Evolutionary conservation across 805 yeast genomes (phyloP), one percentile per base, ranked within the genome.

Genomic region (Candida namnaoensis): DNA sequence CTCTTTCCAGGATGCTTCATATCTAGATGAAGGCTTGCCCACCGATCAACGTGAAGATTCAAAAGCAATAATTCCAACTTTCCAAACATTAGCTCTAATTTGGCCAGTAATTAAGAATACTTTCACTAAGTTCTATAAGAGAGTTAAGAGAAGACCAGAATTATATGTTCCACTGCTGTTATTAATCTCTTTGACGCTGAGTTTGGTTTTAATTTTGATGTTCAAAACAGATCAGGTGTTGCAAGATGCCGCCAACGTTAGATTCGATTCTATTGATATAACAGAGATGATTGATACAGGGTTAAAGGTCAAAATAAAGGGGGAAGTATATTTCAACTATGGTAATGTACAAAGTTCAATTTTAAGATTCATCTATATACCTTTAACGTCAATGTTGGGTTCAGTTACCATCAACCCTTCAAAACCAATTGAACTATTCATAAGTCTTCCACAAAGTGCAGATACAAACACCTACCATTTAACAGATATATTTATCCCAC

Each of bases 271-370:
- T 2, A 5, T 48, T 19, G 41, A 47, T 7, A 19, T 52, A 7
- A 34, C 28, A 5, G 44, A 43, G 1, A 27, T 48, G 11, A 45
- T 49, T 2, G 45, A 44, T 3, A n/a, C 37, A 5, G 58, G 58
- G 1, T 13, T 51, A n/a, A 37, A 30, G 6, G 38, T 46, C 7
- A 34, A 23, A 23, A 38, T 49, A 7, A 34, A 43, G 5, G 45
- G 44, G 4, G 28, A 45, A 1, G 25, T 52, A 24, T 32, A 38
- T 8, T 46, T 51, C 40, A 47, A 54, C 24, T 54, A 53, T 39
- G 36, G 48, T 1, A 35, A 39, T 7, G 39, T 47, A 7, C 14
- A 38, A 15, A 44, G 45, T 46, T 42, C 44, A 36, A 37, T 36
- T 26, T 26, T 26, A 26, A 43, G 38, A 30, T 8, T 23, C 1